A percentile compares a stretch with the other conserved stretches of the same genome.
These are phyloP conservation scores for Pleurotus platypus DNA, from an alignment of 768 basidiomycete species.

Conservation along the genomic window DNA sequence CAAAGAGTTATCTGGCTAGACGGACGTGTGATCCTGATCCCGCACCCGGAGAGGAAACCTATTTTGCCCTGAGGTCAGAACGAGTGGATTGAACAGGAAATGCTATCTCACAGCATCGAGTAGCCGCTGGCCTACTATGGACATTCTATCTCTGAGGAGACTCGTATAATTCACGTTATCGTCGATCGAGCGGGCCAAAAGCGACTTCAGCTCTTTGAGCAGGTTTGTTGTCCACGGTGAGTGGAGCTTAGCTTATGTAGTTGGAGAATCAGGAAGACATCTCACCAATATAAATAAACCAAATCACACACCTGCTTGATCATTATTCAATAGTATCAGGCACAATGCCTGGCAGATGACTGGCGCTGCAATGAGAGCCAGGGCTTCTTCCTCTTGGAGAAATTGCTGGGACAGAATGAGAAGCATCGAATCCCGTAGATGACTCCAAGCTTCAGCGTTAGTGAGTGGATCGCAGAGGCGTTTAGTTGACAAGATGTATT, in stretches of 20 bases:
- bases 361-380: slow-evolving; percentile 47
- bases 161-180: slow-evolving; percentile 19
- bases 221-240: slow-evolving; percentile 55
- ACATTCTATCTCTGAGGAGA: slow-evolving; percentile 28
- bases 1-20: neutral
- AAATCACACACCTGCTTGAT: slow-evolving; percentile 15
- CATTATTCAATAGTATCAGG: slow-evolving; percentile 25
- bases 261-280: neutral
- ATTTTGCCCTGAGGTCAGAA: neutral
- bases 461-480: slow-evolving; percentile 29
- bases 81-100: neutral
- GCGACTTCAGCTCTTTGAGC: slow-evolving; percentile 28
- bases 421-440: slow-evolving; percentile 46
- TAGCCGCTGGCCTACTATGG: slow-evolving; percentile 18
- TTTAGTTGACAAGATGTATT: slow-evolving; percentile 31
- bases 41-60: neutral
- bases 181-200: slow-evolving; percentile 17
- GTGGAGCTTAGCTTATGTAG: slow-evolving; percentile 14
- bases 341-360: slow-evolving; percentile 47
- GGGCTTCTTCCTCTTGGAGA: slow-evolving; percentile 41
- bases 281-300: slow-evolving; percentile 19
- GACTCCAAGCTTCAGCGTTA: slow-evolving; percentile 50
- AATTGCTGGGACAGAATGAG: slow-evolving; percentile 44
- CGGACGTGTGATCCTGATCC: neutral
- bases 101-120: slow-evolving; percentile 21